Evolutionary conservation across 2,329 filamentous ascomycete genomes (phyloP), one percentile per base, ranked within the genome.

Genomic region (Penicillium griseofulvum): DNA sequence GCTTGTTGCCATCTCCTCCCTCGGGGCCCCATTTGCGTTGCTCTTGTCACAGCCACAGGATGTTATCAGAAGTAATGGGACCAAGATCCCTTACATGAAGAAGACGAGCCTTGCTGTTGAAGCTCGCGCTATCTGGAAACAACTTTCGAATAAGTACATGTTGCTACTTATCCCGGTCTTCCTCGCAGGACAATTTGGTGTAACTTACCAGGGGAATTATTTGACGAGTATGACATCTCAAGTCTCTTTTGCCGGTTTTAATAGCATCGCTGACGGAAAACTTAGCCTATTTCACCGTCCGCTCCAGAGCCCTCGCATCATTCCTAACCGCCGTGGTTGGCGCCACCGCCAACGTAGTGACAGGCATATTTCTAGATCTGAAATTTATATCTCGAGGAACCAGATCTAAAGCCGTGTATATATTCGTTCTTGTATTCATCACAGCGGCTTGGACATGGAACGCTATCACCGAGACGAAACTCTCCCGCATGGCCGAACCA

Each of bases 121-220:
- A 53, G 58, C 74, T 22, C 64, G 66, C 44, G 75, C 71, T 49
- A 71, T 75, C 62, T 73, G 62, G 61, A 65, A 63, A 4, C 63
- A 81, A 28, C 54, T 81, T 17, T 74, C 67, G 52, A 70, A 73
- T 39, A 77, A 74, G 58, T 72, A 80, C 12, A 78, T 82, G 58
- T 76, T 74, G 49, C 70, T 83, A 0, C 66, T 82, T 11, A 72
- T 81, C 5, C 80, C 80, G 0, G 73, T 82, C 16, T 72, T 81
- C 17, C 62, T 81, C 0, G 77, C 78, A 0, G 80, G 80, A 59
- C 77, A 80, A 55, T 83, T 80, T 76, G 82, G 80, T 56, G 66
- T 63, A 29, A 80, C 79, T 0, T 82, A 83, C 26, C 69, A 80
- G 22, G 78, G 80, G 7, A 81, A 81, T 17, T 83, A 82, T 60